Evolutionary conservation across 2,329 filamentous ascomycete species (phyloP).

Genomic region (Fusarium vanettenii): DNA sequence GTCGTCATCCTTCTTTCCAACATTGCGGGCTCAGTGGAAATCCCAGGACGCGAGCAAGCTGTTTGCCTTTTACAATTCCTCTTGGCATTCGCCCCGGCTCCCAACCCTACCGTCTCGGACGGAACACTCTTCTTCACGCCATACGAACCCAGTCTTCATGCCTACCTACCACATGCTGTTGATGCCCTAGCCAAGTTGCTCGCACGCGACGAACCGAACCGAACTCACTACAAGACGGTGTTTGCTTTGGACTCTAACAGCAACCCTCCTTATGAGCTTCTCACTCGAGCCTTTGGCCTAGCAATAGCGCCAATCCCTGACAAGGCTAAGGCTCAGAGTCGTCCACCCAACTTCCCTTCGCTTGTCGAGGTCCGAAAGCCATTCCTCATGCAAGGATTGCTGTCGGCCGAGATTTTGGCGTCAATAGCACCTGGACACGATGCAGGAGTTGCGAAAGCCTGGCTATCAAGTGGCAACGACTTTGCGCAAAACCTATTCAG

Average conservation of each 20-base stretch:
- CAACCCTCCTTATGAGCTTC: constrained; percentile 77
- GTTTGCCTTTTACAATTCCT: constrained; percentile 89
- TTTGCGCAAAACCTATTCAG: constrained; percentile 84
- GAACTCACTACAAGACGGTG: constrained; percentile 84
- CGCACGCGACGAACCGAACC: constrained; percentile 92
- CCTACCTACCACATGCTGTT: constrained; percentile 89
- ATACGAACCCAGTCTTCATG: constrained; percentile 84
- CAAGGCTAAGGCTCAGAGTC: constrained; percentile 60
- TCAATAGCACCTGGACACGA: constrained; percentile 80
- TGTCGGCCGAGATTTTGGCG: constrained; percentile 89
- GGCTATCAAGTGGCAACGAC: constrained; percentile 86
- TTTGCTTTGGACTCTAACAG: constrained; percentile 78
- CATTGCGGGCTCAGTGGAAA: constrained; percentile 80
- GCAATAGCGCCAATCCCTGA: constrained; percentile 89
- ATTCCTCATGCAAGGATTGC: constrained; percentile 89
- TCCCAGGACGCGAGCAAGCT: constrained; percentile 89
- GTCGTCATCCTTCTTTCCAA: constrained; percentile 90
- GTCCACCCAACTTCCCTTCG: constrained; percentile 69
- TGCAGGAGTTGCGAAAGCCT: constrained; percentile 76
- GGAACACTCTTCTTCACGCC: constrained; percentile 78
- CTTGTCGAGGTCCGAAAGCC: constrained; percentile 87
- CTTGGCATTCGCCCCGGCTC: constrained; percentile 86
- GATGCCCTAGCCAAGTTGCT: constrained; percentile 92
- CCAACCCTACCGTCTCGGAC: constrained; percentile 69
- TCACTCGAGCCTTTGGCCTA: constrained; percentile 88